Conservation (phyloP, 169 alveolate genomes). For the Cyclospora cayetanensis region DNA sequence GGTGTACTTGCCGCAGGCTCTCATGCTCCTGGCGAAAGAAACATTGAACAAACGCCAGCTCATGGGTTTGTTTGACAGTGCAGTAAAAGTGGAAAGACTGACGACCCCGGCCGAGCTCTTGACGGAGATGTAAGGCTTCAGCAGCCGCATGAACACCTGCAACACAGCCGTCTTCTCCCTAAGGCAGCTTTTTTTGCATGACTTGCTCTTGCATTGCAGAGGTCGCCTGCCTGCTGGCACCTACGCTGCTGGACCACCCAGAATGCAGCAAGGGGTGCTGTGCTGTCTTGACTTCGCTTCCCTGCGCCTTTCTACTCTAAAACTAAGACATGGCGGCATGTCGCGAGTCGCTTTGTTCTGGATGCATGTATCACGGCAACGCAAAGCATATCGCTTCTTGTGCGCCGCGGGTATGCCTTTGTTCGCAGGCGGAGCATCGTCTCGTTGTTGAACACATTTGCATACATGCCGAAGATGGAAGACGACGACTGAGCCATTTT, state of each 20-base stretch:
- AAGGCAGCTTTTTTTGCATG: too few relatives aligned
- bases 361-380: not conserved
- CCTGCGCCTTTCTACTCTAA: not conserved
- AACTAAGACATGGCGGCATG: not conserved
- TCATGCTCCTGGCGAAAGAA: constrained; percentile 57
- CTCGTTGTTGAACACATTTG: constrained; percentile 66
- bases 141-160: not conserved
- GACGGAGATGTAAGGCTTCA: constrained; percentile 62
- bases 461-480: constrained; percentile 66
- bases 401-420: not conserved
- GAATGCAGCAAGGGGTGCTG: not conserved
- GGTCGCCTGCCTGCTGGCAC: not conserved
- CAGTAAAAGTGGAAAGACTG: constrained; percentile 58
- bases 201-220: too few relatives aligned
- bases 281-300: not conserved
- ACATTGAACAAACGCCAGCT: constrained; percentile 67
- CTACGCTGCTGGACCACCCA: not conserved
- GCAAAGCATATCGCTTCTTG: not conserved
- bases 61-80: constrained; percentile 62
- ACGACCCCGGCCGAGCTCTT: constrained; percentile 60
- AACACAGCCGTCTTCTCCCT: not conserved
- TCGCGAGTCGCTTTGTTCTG: not conserved
- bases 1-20: constrained; percentile 43
- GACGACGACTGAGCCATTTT: constrained; percentile 52
- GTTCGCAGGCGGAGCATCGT: constrained; percentile 45